These are phyloP conservation scores for Xylaria hypoxylon DNA, from an alignment of 2,329 filamentous ascomycete genomes.

Conservation along the genomic window DNA sequence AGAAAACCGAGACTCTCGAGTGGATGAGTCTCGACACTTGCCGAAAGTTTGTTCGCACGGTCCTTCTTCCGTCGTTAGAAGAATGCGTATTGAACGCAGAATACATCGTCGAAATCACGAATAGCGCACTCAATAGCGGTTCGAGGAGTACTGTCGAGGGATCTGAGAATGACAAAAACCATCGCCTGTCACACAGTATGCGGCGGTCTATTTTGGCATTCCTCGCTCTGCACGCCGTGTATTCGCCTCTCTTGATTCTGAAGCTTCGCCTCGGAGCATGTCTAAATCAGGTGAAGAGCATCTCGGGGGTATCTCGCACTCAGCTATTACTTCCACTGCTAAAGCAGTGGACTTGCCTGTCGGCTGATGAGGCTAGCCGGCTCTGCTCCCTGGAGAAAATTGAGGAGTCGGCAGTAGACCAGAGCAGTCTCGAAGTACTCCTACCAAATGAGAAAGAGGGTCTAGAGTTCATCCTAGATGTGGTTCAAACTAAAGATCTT, in stretches of 20 bases:
- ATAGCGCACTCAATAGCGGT: slow-evolving; percentile 67
- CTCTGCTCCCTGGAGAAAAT: slow-evolving; percentile 60
- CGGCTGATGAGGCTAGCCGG: slow-evolving; percentile 61
- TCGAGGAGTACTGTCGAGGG: slow-evolving; percentile 44
- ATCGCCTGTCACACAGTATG: slow-evolving; percentile 68
- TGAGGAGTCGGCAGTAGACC: slow-evolving; percentile 58
- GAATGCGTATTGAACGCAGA: slow-evolving; percentile 85
- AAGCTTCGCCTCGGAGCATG: slow-evolving; percentile 79
- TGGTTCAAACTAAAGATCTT: slow-evolving; percentile 57
- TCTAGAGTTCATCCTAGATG: slow-evolving; percentile 63
- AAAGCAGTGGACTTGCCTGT: slow-evolving; percentile 73
- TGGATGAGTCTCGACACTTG: slow-evolving; percentile 70
- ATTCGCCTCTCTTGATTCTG: slow-evolving; percentile 74
- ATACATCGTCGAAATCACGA: slow-evolving; percentile 74
- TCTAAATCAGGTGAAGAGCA: slow-evolving; percentile 78
- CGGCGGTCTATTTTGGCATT: slow-evolving; percentile 76
- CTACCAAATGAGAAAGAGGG: slow-evolving; percentile 65
- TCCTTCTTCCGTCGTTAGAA: slow-evolving; percentile 81
- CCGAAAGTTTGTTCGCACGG: slow-evolving; percentile 70
- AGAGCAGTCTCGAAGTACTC: slow-evolving; percentile 62
- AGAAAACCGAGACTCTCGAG: slow-evolving; percentile 62
- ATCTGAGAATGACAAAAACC: slow-evolving; percentile 61
- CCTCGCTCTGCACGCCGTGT: slow-evolving; percentile 77
- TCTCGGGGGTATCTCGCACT: slow-evolving; percentile 75
- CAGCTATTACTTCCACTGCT: slow-evolving; percentile 82